Evolutionary conservation across 768 basidiomycete genomes (phyloP).

Genomic region (Phaeolepiota aurea): DNA sequence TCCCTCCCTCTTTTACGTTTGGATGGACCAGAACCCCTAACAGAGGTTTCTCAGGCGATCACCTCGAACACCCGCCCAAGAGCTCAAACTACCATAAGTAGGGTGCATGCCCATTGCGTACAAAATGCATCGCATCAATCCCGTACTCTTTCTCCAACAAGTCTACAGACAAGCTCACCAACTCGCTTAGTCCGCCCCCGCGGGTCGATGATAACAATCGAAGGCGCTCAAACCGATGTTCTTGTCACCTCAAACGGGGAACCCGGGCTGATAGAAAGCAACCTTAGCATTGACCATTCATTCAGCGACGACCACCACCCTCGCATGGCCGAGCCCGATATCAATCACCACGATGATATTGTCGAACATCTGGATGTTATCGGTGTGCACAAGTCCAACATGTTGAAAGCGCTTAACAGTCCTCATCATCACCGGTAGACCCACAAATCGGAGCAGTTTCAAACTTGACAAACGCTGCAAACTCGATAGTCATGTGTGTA

Average conservation of each 20-base stretch:
- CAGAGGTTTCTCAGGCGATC: neutral
- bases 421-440: slow-evolving; percentile 34
- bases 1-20: slow-evolving; percentile 2
- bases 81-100: slow-evolving; percentile 22
- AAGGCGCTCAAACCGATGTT: slow-evolving; percentile 33
- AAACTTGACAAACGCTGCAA: slow-evolving; percentile 71
- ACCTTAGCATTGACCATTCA: slow-evolving; percentile 27
- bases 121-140: slow-evolving; percentile 9
- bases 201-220: slow-evolving; percentile 20
- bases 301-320: slow-evolving; percentile 7
- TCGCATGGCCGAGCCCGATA: slow-evolving; percentile 8
- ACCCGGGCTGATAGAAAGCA: slow-evolving; percentile 35
- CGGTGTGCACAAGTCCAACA: too few species aligned
- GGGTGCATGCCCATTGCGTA: slow-evolving; percentile 25
- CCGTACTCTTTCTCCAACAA: neutral
- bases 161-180: slow-evolving; percentile 1
- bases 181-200: slow-evolving; percentile 9
- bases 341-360: slow-evolving; percentile 67
- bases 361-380: slow-evolving; percentile 82
- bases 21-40: neutral
- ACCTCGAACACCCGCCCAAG: slow-evolving; percentile 6
- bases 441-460: slow-evolving; percentile 69
- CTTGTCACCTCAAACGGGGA: slow-evolving; percentile 24
- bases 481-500: slow-evolving; percentile 62
- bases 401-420: too few species aligned